Base-by-base conservation (phyloP, 1,284 basidiomycete genomes). In the Ustilago esculenta region DNA sequence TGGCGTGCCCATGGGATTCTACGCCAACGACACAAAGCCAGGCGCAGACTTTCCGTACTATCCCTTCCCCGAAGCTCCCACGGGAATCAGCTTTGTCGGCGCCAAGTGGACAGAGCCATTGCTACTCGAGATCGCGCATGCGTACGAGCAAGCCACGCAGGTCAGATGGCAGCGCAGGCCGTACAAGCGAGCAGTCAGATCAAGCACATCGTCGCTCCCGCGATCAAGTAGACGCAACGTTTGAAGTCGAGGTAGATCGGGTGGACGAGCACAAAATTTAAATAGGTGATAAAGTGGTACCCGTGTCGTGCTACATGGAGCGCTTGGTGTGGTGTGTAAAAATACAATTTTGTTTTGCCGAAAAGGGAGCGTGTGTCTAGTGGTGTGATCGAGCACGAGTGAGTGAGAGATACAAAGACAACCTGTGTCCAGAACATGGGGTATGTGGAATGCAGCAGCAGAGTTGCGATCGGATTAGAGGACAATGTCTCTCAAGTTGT, bases 71-170 rank as follows among this genome's bases (percentile, higher is more conserved):
- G 17, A 46, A 11, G 72, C 67, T 7, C 88, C 88, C 0, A 86
- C 89, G 42, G 88, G 88, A 0, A 80, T 90, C 3, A 86, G 86
- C 0, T 89, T 89, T 81, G 73, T 89, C 15, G 87, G 88, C 5
- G 87, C 86, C 1, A 87, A 88, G 5, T 89, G 86, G 80, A 86
- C 85, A 51, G 88, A 89, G 58, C 87, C 86, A 54, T 77, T 86
- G 25, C 83, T 90, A 27, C 83, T 90, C 48, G 83, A 85, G 1
- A 86, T 86, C 53, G 88, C 85, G 5, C 88, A 86, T 78, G 88
- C 88, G 1, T 89, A 88, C 71, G 88, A 90, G 72, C 88, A 89
- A 71, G 84, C 84, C 64, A 90, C 88, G 0, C 83, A 86, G 59
- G 86, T 85, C 4, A 78, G 88, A n/a, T 73, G 87, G 32, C 74